These are phyloP conservation scores for Ceratocystis harringtonii DNA, from an alignment of 2,329 filamentous ascomycete genomes.

Conservation along the genomic window DNA sequence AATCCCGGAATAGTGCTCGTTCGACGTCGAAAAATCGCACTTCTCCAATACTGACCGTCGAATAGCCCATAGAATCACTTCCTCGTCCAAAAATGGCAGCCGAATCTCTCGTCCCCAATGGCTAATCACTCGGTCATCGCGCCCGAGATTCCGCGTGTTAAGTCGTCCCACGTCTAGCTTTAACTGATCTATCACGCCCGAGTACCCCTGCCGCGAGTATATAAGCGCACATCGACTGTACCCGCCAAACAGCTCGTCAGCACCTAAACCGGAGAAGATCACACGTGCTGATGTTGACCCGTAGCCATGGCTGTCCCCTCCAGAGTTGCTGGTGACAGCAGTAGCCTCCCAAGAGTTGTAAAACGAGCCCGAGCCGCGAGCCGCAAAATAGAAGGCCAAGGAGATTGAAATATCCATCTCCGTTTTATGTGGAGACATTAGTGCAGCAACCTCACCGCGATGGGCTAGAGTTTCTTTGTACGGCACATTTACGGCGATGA, in stretches of 20 bases:
- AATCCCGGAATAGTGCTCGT: constrained; percentile 26
- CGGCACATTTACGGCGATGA: constrained; percentile 67
- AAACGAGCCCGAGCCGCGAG: constrained; percentile 48
- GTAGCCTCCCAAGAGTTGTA: constrained; percentile 5
- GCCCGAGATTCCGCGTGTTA: constrained; percentile 84
- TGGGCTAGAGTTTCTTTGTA: constrained; percentile 60
- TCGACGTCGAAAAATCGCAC: constrained; percentile 52
- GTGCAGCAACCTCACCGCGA: constrained; percentile 49
- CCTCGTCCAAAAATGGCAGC: constrained; percentile 83
- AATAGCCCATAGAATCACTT: constrained; percentile 68
- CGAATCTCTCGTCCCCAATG: constrained; percentile 80
- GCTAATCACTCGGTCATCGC: constrained; percentile 81
- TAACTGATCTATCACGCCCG: constrained; percentile 64
- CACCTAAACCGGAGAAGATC: constrained; percentile 80
- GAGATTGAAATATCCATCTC: constrained; percentile 98
- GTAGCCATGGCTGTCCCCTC: constrained; percentile 18
- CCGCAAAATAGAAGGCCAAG: constrained; percentile 85
- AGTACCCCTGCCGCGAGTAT: constrained; percentile 53
- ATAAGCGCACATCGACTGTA: constrained; percentile 74
- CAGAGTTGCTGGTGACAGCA: constrained; percentile 3
- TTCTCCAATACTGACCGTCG: constrained; percentile 64
- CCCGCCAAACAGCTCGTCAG: constrained; percentile 90
- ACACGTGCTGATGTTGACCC: constrained; percentile 65
- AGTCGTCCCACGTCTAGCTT: constrained; percentile 72
- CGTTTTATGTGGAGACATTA: constrained; percentile 89